A percentile compares a stretch with the other conserved stretches of the same genome.
phyloP scores from a whole-genome alignment of 257 asterid species.

The Solanum megistacrolobum region DNA sequence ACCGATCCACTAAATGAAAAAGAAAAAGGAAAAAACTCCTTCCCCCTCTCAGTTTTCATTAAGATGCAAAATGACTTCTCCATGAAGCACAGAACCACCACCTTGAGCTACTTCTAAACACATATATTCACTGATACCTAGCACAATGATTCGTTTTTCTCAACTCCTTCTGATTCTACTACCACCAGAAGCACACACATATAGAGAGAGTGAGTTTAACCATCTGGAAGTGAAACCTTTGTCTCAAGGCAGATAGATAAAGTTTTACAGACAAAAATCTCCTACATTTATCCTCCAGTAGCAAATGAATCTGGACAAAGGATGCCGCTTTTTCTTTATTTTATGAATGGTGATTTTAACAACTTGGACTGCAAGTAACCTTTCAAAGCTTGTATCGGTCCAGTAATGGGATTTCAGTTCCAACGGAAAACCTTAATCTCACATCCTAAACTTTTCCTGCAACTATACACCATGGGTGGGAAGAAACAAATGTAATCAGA shows the following conservation, averaged over 20 bases:
- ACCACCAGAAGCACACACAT: neutral
- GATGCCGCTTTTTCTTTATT: neutral
- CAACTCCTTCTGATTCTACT: neutral
- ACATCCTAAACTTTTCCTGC: neutral
- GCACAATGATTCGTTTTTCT: neutral
- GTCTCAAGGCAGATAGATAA: neutral
- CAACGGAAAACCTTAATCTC: neutral
- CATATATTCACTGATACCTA: neutral
- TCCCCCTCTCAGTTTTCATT: neutral
- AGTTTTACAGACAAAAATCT: neutral
- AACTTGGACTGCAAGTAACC: neutral
- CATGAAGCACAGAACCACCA: neutral
- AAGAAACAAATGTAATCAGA: neutral
- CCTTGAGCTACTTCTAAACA: neutral
- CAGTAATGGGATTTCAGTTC: neutral
- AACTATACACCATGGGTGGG: neutral
- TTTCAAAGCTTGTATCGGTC: neutral
- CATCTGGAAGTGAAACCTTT: neutral
- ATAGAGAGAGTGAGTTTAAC: neutral
- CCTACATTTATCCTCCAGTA: neutral
- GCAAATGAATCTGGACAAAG: neutral
- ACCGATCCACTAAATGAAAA: neutral
- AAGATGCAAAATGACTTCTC: neutral
- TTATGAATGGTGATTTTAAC: neutral
- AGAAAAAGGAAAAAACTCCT: neutral